These are phyloP conservation scores for Gastrolobium bilobum DNA, from an alignment of 306 rosid genomes.

Conservation along the genomic window DNA sequence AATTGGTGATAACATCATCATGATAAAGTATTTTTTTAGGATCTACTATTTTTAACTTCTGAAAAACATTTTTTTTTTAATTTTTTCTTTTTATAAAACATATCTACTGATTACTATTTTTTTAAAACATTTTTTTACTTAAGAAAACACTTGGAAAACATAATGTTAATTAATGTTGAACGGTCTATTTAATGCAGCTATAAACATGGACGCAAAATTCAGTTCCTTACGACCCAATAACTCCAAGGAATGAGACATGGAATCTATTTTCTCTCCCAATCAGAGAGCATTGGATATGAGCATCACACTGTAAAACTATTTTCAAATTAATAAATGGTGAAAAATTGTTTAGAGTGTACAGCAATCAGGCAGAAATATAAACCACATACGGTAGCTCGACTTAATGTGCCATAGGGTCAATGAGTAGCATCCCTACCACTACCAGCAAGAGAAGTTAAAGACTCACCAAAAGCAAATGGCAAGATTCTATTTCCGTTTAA, in stretches of 20 bases:
- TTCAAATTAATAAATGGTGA: conserved; percentile 32
- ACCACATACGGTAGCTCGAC: conserved; percentile 49
- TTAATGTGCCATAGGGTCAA: conserved; percentile 37
- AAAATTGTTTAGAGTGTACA: conserved; percentile 29
- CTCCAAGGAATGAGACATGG: conserved; percentile 39
- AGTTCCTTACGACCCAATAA: conserved; percentile 45
- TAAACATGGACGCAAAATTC: conserved; percentile 5
- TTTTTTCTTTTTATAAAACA: no score
- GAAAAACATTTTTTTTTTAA: no score
- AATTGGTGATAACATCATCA: no score
- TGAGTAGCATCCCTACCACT: conserved; percentile 35
- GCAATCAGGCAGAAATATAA: conserved; percentile 43
- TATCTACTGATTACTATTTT: no score
- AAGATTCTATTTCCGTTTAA: conserved; percentile 36
- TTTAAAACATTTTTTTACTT: no score
- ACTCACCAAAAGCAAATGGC: conserved; percentile 45
- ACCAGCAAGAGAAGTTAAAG: conserved; percentile 39
- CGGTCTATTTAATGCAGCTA: conserved; percentile 45
- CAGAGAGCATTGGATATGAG: conserved; percentile 22
- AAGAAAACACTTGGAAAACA: no score
- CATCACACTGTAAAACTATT: conserved; percentile 32
- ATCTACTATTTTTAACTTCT: no score
- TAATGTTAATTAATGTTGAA: neutral
- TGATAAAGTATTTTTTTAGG: no score
- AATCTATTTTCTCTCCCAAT: conserved; percentile 2